phyloP scores from a whole-genome alignment of 2,329 filamentous ascomycete species.

The Neocucurbitaria cava region DNA sequence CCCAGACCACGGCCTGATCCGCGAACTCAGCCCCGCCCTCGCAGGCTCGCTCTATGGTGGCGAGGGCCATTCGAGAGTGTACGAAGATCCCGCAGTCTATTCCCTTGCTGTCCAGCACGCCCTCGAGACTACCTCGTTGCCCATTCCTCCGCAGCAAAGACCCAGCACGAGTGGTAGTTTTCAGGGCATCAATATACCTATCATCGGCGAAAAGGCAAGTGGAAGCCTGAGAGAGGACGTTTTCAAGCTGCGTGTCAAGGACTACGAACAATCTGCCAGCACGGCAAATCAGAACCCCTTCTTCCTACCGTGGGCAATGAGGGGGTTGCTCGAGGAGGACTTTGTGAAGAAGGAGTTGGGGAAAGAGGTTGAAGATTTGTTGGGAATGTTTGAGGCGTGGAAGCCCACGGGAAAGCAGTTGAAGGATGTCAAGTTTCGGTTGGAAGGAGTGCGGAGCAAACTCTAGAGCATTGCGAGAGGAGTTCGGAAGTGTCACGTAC shows the following conservation, averaged over 20 bases:
- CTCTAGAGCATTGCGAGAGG: constrained; percentile 53
- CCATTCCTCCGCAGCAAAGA: constrained; percentile 27
- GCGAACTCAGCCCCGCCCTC: constrained; percentile 85
- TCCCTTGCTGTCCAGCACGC: constrained; percentile 61
- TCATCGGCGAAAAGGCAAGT: constrained; percentile 35
- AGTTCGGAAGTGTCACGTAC: not conserved
- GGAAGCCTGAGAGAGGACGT: constrained; percentile 20
- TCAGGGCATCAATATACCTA: constrained; percentile 40
- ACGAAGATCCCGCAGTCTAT: constrained; percentile 88
- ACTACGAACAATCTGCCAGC: constrained; percentile 37
- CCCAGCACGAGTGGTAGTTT: constrained; percentile 32
- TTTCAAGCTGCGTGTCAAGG: constrained; percentile 40
- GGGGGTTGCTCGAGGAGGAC: constrained; percentile 89
- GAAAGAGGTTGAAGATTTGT: constrained; percentile 76
- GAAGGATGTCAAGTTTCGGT: constrained; percentile 92
- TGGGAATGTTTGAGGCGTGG: constrained; percentile 94
- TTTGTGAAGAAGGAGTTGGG: constrained; percentile 83
- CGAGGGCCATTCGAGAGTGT: constrained; percentile 91
- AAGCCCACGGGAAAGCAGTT: constrained; percentile 87
- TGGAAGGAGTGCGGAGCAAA: constrained; percentile 90
- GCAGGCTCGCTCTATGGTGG: constrained; percentile 91
- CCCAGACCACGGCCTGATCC: constrained; percentile 89
- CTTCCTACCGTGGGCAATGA: constrained; percentile 93
- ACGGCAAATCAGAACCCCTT: constrained; percentile 74
- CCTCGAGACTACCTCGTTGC: constrained; percentile 54